Evolutionary conservation across 2,329 filamentous ascomycete species (phyloP), one percentile per base, ranked within the genome.

Genomic region (Aureobasidium sp.): DNA sequence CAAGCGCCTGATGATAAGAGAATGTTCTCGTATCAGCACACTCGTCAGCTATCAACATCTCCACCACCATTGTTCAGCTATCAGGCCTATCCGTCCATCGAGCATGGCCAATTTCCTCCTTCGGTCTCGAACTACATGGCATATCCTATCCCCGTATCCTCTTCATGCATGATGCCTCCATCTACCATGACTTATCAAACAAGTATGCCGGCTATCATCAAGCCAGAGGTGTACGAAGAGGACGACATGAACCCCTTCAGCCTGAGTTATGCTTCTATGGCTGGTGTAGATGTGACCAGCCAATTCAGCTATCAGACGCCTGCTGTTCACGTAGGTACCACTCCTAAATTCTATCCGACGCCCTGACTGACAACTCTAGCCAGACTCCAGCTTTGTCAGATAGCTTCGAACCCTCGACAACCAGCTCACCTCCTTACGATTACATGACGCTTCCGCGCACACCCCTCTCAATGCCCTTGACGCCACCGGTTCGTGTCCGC

Each of bases 371-470:
- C 67, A 61, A 41, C 51, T 63, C 50, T 42, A 51, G 44, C 53
- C 77, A 91, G 88, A 91, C 88, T 74, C 88, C 88, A 76, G 86
- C 88, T 71, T 83, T 91, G 68, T 88, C 86, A 69, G 86, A 88
- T 72, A 87, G 85, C 32, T 89, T 85, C 73, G 86, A 89, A 69
- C 82, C 85, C 72, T 89, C 86, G 58, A 66, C 67, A 44, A 68
- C 71, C n/a, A 72, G 69, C 59, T 77, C 76, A 54, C 76, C 76
- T 36, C 69, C 74, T 58, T 58, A 58, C 25, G 77, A 78, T 62
- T 72, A 70, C 53, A 62, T 63, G 47, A 67, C 67, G 57, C 77
- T 73, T 75, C 87, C 87, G 41, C 83, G 82, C 47, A 90, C 88
- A 59, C 88, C 88, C 64, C 77, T 88, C 66, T 89, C 86, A n/a